These are phyloP conservation scores for Kwoniella mangroviensis DNA, from an alignment of 768 basidiomycete genomes.

Conservation along the genomic window DNA sequence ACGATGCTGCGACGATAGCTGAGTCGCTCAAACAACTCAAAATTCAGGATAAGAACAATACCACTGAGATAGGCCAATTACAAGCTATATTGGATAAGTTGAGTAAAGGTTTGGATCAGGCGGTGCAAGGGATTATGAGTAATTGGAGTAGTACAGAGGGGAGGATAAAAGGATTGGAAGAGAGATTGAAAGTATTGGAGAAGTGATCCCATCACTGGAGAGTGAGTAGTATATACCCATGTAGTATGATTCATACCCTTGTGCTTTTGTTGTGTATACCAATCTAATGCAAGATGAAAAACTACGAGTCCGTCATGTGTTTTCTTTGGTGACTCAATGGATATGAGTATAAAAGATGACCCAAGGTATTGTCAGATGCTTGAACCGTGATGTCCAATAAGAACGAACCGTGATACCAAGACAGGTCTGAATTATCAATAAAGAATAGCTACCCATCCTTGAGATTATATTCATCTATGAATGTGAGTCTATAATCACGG, in stretches of 20 bases:
- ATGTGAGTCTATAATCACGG: conserved; percentile 5
- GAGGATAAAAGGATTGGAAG: conserved; percentile 59
- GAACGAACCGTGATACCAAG: no score
- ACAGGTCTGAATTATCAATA: no score
- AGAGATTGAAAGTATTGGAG: conserved; percentile 33
- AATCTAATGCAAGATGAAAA: not conserved
- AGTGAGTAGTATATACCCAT: not conserved
- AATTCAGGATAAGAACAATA: conserved; percentile 71
- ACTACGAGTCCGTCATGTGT: no score
- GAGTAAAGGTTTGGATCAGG: conserved; percentile 75
- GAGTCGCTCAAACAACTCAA: conserved; percentile 63
- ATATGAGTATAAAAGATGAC: no score
- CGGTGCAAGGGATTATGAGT: conserved; percentile 72
- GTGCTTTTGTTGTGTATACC: not conserved
- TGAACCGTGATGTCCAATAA: no score
- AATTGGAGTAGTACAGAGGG: conserved; percentile 63
- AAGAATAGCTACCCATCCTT: no score
- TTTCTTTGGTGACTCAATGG: no score
- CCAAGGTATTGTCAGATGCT: no score
- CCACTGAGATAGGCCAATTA: conserved; percentile 70
- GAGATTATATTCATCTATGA: not conserved
- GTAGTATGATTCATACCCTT: conserved; percentile 4
- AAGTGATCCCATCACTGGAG: not conserved
- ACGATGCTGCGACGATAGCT: conserved; percentile 78
- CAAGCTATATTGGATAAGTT: conserved; percentile 71